A percentile compares a stretch with the other conserved stretches of the same genome.
Evolutionary conservation across 225 moss, liverwort and hornwort genomes (phyloP).

Genomic region (Lunularia cruciata): DNA sequence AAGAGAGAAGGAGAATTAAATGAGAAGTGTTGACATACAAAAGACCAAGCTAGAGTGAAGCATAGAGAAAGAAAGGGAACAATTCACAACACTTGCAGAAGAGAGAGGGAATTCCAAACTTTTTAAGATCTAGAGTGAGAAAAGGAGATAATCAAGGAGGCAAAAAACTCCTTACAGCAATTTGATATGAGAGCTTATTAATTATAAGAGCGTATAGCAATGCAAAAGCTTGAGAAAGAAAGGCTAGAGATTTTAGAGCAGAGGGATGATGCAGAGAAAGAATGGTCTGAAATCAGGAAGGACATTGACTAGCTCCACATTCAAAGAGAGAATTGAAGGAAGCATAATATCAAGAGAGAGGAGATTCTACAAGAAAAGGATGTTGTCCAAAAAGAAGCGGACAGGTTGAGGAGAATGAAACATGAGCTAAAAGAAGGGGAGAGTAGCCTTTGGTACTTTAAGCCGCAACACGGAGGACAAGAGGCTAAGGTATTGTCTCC

Average conservation of each 20-base stretch:
- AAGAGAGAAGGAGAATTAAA: constrained; percentile 75
- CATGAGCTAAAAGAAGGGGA: constrained; percentile 75
- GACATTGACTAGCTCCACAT: constrained; percentile 84
- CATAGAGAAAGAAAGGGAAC: constrained; percentile 74
- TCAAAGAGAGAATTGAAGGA: constrained; percentile 92
- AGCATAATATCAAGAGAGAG: constrained; percentile 67
- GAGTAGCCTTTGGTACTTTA: constrained; percentile 67
- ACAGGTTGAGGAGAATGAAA: constrained; percentile 57
- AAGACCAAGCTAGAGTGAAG: constrained; percentile 75
- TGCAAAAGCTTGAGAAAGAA: constrained; percentile 80
- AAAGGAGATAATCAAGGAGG: constrained; percentile 61
- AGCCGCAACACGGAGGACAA: constrained; percentile 51
- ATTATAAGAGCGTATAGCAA: too few relatives aligned
- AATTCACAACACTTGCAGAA: constrained; percentile 65
- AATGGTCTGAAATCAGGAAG: constrained; percentile 91
- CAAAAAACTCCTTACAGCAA: constrained; percentile 49
- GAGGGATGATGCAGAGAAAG: constrained; percentile 72
- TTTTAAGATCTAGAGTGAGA: constrained; percentile 66
- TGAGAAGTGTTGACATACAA: constrained; percentile 73
- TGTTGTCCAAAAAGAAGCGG: constrained; percentile 53
- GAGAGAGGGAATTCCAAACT: constrained; percentile 72
- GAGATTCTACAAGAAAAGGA: constrained; percentile 59
- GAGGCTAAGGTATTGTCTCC: constrained; percentile 82
- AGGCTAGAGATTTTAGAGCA: constrained; percentile 71
- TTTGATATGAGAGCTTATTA: constrained; percentile 55